These are phyloP conservation scores for Xerocomellus amylosporus DNA, from an alignment of 768 basidiomycete species.

Conservation along the genomic window DNA sequence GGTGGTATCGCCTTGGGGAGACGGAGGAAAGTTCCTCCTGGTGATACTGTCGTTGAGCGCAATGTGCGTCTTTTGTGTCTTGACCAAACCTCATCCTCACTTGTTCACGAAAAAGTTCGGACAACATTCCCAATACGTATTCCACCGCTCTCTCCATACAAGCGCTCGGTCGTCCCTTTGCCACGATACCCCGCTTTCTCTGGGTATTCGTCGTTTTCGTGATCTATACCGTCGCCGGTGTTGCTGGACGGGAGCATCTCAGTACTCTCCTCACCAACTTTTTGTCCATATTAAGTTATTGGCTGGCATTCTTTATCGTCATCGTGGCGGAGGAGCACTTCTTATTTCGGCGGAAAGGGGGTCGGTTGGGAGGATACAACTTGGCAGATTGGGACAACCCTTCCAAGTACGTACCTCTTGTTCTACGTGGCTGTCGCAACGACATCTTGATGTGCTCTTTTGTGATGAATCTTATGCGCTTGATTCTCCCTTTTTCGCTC, in stretches of 20 bases:
- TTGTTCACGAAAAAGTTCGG: conserved; percentile 23
- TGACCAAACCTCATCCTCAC: not conserved
- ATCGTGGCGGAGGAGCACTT: conserved; percentile 47
- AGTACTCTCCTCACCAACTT: conserved; percentile 42
- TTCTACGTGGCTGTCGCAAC: not conserved
- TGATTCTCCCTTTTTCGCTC: not conserved
- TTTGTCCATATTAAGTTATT: conserved; percentile 43
- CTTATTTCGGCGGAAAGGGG: conserved; percentile 41
- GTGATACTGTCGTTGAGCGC: conserved; percentile 43
- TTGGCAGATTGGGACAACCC: conserved; percentile 47
- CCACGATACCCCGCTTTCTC: conserved; percentile 43
- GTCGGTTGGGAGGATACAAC: conserved; percentile 50
- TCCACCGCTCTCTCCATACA: conserved; percentile 48
- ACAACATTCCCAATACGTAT: conserved; percentile 45
- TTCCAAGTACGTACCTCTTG: conserved; percentile 29
- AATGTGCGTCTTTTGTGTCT: conserved; percentile 30
- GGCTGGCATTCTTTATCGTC: conserved; percentile 47
- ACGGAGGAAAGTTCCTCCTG: conserved; percentile 41
- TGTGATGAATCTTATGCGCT: not conserved
- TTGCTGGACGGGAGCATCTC: conserved; percentile 46
- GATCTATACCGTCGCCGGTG: conserved; percentile 39
- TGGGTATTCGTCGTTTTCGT: conserved; percentile 44
- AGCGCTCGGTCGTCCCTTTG: conserved; percentile 42
- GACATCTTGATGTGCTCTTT: not conserved
- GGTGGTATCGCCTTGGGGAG: conserved; percentile 44